A percentile compares a stretch with the other conserved stretches of the same genome.
These are phyloP conservation scores for Elsinoe ampelina DNA, from an alignment of 2,329 filamentous ascomycete genomes.

Conservation along the genomic window DNA sequence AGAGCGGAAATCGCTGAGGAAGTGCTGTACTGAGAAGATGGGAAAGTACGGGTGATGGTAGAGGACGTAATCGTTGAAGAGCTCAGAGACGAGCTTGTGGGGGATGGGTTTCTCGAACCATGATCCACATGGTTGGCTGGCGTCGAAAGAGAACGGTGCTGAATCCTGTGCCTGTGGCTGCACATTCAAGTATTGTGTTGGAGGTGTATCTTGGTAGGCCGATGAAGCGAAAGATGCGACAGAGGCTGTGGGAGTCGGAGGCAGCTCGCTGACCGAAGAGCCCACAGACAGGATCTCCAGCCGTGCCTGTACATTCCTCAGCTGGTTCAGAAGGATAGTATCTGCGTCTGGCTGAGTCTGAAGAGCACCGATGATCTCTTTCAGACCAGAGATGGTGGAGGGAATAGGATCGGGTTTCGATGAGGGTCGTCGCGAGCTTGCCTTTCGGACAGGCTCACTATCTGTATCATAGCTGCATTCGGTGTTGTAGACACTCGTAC, in stretches of 20 bases:
- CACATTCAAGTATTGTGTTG: constrained; percentile 2
- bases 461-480: constrained; percentile 43
- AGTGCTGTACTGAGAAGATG: constrained; percentile 62
- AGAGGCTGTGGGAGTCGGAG: not conserved
- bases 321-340: constrained; percentile 33
- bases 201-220: constrained; percentile 1
- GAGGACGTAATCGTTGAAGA: constrained; percentile 27
- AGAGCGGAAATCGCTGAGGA: constrained; percentile 54
- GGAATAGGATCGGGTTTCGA: constrained; percentile 26
- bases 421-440: constrained; percentile 31
- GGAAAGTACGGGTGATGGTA: constrained; percentile 70
- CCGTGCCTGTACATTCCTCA: constrained; percentile 27
- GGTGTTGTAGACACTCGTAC: constrained; percentile 42
- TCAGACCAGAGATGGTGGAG: constrained; percentile 23
- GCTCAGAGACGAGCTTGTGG: constrained; percentile 27
- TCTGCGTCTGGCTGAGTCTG: constrained; percentile 37
- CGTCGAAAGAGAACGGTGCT: not conserved
- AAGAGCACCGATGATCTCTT: constrained; percentile 36
- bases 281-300: constrained; percentile 11
- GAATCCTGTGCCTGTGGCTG: not conserved
- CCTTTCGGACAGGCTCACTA: constrained; percentile 38
- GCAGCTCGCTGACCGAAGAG: constrained; percentile 1
- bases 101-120: constrained; percentile 28
- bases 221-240: not conserved
- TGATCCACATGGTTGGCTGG: constrained; percentile 7